A percentile compares a stretch with the other conserved stretches of the same genome.
These are phyloP conservation scores for Wickerhamomyces alni DNA, from an alignment of 805 yeast species.

Conservation along the genomic window DNA sequence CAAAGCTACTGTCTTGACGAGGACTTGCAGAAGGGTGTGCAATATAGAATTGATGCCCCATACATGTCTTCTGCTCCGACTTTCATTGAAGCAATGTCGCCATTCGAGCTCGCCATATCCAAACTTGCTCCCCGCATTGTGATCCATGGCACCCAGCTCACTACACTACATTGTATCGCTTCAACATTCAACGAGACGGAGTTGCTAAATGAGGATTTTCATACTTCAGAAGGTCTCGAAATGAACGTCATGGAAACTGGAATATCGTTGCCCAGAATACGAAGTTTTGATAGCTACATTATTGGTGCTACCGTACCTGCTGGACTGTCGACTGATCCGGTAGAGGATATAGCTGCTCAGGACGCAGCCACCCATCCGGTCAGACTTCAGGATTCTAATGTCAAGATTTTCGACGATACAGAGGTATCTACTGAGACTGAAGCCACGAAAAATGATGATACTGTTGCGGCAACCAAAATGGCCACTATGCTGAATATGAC, in stretches of 20 bases:
- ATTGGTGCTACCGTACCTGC: neutral
- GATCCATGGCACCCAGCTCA: neutral
- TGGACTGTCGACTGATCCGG: neutral
- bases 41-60: conserved; percentile 11
- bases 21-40: conserved; percentile 11
- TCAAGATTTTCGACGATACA: neutral
- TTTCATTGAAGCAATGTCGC: conserved; percentile 8
- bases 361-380: neutral
- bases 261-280: too few species aligned
- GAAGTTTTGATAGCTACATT: neutral
- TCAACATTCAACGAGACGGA: too few species aligned
- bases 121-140: neutral
- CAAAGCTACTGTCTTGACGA: conserved; percentile 9
- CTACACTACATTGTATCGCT: neutral
- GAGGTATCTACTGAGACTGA: neutral
- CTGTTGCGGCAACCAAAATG: conserved; percentile 1
- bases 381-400: neutral
- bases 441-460: neutral
- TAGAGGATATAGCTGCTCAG: neutral
- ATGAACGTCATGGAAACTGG: too few species aligned
- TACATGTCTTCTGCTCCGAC: conserved; percentile 15
- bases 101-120: conserved; percentile 7
- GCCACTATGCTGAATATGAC: neutral
- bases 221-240: neutral
- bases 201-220: neutral